Base-by-base conservation (phyloP, 2,329 filamentous ascomycete species). In the Cryphonectria parasitica region DNA sequence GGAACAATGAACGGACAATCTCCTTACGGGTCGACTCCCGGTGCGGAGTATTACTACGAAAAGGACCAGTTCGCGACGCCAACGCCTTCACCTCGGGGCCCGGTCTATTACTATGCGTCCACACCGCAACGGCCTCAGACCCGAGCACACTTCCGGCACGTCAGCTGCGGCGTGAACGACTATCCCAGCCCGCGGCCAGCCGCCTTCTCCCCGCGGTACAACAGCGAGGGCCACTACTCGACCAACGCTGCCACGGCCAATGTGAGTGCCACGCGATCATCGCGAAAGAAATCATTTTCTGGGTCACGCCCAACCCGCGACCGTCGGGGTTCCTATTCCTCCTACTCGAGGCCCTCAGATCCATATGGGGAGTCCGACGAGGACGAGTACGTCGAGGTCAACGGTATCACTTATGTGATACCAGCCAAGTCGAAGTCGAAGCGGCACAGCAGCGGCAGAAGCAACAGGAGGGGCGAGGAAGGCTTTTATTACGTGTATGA, bases 361-460 rank as follows among this genome's bases (percentile, higher is more conserved):
- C 83, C 83, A 73, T 83, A 86, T 85, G 87, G 87, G 83, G 87
- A 89, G 81, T 89, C 87, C 82, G 87, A 89, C 85, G 87, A 89
- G 84, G 87, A 89, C 83, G 87, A 89, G 81, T 79, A 85, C 73
- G 81, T 88, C 80, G 85, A 88, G 80, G 80, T 85, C 77, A 77
- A 86, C 78, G 86, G 85, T 75, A 78, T 83, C 78, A 86, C 82
- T 74, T 88, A 84, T 75, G 81, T 88, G 81, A 78, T 89, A 77
- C 84, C 84, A 71, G 82, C 84, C 75, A 81, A 83, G 79, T 83
- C 85, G 74, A 82, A 82, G 81, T 82, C 83, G 76, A 83, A 82
- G 78, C 79, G 79, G 76, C 76, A 78, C 73, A 39, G 41, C 66
- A 71, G 31, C 73, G 25, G 45, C 61, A 68, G 34, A 7, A 39